A percentile compares a stretch with the other conserved stretches of the same genome.
phyloP scores from a whole-genome alignment of 179 eudicot genomes.

The Pouteria campechiana region DNA sequence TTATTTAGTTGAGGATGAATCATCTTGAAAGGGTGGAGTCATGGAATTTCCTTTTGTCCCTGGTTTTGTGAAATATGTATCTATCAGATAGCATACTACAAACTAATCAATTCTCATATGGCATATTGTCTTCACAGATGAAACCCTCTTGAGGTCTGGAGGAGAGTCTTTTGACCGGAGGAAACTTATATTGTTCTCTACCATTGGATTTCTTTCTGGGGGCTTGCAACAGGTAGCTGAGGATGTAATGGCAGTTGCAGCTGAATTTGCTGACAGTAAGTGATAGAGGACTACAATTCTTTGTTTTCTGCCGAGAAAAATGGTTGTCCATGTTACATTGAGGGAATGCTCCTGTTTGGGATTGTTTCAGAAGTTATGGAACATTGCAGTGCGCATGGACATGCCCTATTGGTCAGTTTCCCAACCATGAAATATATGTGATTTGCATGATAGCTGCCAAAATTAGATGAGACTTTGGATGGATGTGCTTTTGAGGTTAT shows the following conservation, averaged over 20 bases:
- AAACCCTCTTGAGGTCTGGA: no score
- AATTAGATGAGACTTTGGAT: not conserved
- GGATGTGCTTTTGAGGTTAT: no score
- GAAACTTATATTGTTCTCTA: constrained; percentile 19
- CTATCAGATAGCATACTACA: no score
- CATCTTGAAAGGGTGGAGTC: no score
- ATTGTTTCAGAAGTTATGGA: not conserved
- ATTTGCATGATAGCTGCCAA: not conserved
- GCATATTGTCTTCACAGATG: no score
- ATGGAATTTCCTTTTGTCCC: no score
- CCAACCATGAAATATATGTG: not conserved
- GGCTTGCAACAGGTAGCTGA: constrained; percentile 8
- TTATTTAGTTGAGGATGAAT: no score
- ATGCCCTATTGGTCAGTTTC: not conserved
- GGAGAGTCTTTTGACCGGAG: constrained; percentile 47
- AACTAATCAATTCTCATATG: no score
- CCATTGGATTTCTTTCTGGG: constrained; percentile 22
- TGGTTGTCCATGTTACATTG: not conserved
- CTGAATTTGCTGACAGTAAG: constrained; percentile 70
- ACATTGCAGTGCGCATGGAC: not conserved
- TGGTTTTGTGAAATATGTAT: no score
- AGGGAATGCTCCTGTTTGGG: not conserved
- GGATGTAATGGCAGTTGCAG: constrained; percentile 20
- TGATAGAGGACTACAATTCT: not conserved
- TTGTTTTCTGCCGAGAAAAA: not conserved